These are phyloP conservation scores for Penicillium sumatraense DNA, from an alignment of 2,329 filamentous ascomycete genomes.

Conservation along the genomic window DNA sequence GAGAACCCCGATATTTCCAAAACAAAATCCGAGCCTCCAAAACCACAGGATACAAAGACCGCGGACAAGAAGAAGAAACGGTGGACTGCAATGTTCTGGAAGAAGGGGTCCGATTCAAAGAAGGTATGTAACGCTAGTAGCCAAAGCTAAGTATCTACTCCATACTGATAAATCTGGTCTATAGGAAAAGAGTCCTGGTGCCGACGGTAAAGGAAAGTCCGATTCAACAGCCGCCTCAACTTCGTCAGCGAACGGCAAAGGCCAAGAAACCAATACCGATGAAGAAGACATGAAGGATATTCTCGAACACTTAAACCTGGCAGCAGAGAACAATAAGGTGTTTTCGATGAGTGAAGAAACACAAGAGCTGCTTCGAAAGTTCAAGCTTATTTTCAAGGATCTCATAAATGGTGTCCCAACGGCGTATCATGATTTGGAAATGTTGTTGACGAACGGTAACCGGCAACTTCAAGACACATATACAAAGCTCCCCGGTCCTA, in stretches of 20 bases:
- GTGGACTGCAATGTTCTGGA: constrained; percentile 47
- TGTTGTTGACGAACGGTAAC: constrained; percentile 66
- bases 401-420: constrained; percentile 91
- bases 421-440: constrained; percentile 86
- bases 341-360: constrained; percentile 85
- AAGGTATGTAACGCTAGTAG: constrained; percentile 29
- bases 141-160: not conserved
- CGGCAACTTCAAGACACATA: constrained; percentile 68
- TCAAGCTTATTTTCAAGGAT: constrained; percentile 90
- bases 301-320: constrained; percentile 82
- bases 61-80: constrained; percentile 36
- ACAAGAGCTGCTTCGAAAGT: constrained; percentile 77
- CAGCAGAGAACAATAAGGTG: constrained; percentile 81
- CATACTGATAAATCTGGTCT: not conserved
- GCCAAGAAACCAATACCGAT: constrained; percentile 58
- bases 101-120: constrained; percentile 39
- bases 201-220: constrained; percentile 5
- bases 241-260: constrained; percentile 30
- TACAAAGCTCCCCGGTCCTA: constrained; percentile 70
- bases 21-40: constrained; percentile 21
- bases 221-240: constrained; percentile 5
- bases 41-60: constrained; percentile 18
- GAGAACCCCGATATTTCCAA: constrained; percentile 24
- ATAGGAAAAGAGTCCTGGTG: constrained; percentile 7
- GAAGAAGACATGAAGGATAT: constrained; percentile 76